Evolutionary conservation across 768 basidiomycete genomes (phyloP), one percentile per base, ranked within the genome.

Genomic region (Lyophyllum semitale): DNA sequence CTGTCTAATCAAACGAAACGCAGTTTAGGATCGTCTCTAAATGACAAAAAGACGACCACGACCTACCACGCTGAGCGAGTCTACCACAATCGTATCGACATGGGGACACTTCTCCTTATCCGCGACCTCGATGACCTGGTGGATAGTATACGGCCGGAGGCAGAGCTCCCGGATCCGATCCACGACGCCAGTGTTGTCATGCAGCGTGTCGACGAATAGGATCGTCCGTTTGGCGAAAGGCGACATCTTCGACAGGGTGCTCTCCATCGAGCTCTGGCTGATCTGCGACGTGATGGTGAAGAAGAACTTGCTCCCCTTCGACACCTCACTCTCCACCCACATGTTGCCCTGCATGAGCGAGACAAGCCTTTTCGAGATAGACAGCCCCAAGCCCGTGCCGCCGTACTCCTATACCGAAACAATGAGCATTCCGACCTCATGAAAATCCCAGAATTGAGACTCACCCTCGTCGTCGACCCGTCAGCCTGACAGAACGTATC

Each of bases 401-500:
- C 96, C 96, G 61, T 98, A 98, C 80, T 98, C 95, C 89, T 93
- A 63, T 11, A 47, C 59, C 55, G 57, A 40, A 47, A 42, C 2
- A 38, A 42, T 48, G 8, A 58, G 43, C 8, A n/a, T 30, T 33
- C 48, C 45, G 49, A 15, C 52, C 12, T 41, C 58, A 44, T 55
- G 56, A n/a, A 29, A 57, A 50, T 38, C 2, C 37, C 8, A 54
- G 48, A 57, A 48, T 44, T 41, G 35, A 47, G 29, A 77, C 88
- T 40, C 63, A 92, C 93, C 66, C 96, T 74, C 5, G 95, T 98
- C 4, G 97, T 98, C 8, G 95, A 98, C 23, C 97, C 97, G 77
- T 98, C 97, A 0, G 97, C 97, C 68, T 98, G 97, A 61, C 93
- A 94, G 74, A 99, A 99, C 1, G 97, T 98, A 68, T 99, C 97